Evolutionary conservation across 2,329 filamentous ascomycete species (phyloP), one percentile per base, ranked within the genome.

Genomic region (Dryadomyces quercivorus): DNA sequence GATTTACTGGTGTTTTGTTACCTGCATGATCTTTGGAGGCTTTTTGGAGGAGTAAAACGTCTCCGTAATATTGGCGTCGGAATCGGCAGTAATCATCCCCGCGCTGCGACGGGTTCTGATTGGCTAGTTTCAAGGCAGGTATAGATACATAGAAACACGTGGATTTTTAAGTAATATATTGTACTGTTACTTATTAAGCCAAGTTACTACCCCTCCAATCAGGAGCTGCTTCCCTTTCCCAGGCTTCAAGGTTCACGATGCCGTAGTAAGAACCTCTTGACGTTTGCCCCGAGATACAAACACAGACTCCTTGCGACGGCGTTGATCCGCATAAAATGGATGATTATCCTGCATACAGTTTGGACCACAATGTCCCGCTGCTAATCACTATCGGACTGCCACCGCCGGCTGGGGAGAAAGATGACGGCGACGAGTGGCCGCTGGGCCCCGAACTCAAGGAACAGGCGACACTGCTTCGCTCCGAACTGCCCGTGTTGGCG

Each of bases 291-390:
- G 36, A 40, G 10, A 12, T 13, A 12, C 36, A 36, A 40, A 20
- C 13, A 31, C 36, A 26, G 20, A 16, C 16, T 15, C 47, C 9
- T 16, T 36, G 26, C 47, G 16, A 38, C 8, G 31, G 31, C 2
- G 12, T 18, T 22, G 9, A 16, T 21, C 45, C 15, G 10, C 36
- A 13, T 16, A 40, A 12, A 40, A 93, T 93, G 88, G 86, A 93
- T 69, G 86, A 80, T 63, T 92, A 89, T 70, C 86, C 87, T 54
- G 67, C 72, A 56, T 85, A 85, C 69, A 95, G 91, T 72, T 75
- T 95, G 67, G 81, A 84, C 66, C 90, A 93, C 70, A 94, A 93
- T 70, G 77, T 94, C 63, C 92, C 92, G 40, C 77, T 95, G 55
- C 72, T 97, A 58, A 74, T 94, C 49, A 78, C 95, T 38, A 89